Conservation (phyloP, 495 filamentous ascomycete genomes). For the Cenococcum geophilum region DNA sequence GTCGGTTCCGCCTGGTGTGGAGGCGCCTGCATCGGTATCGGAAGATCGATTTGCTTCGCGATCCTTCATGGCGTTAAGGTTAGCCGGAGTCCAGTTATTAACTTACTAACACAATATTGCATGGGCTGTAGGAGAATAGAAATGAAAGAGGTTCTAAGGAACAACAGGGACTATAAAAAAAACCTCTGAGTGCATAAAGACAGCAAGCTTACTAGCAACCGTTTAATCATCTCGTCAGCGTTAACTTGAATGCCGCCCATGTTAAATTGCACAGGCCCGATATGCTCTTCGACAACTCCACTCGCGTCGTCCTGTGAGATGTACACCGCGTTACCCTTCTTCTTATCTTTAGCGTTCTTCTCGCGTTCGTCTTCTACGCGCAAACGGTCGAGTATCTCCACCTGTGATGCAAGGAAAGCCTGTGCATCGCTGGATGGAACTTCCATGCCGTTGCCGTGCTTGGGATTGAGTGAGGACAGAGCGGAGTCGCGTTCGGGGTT, state of each 20-base stretch:
- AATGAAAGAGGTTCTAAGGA: neutral
- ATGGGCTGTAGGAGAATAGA: constrained; percentile 14
- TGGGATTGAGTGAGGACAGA: constrained; percentile 47
- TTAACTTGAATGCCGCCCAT: constrained; percentile 96
- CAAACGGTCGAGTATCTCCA: constrained; percentile 59
- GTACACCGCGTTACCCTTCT: constrained; percentile 32
- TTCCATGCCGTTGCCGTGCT: constrained; percentile 51
- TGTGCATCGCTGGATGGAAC: constrained; percentile 72
- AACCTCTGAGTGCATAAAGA: neutral
- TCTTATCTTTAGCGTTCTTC: constrained; percentile 47
- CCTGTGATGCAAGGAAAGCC: constrained; percentile 65
- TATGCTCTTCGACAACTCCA: constrained; percentile 50
- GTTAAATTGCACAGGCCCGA: constrained; percentile 94
- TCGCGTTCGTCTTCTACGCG: constrained; percentile 53
- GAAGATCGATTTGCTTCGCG: constrained; percentile 51
- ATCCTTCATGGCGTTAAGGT: constrained; percentile 42
- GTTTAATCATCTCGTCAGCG: constrained; percentile 88
- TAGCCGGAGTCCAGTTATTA: neutral
- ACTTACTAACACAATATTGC: neutral
- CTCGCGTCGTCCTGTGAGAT: constrained; percentile 19
- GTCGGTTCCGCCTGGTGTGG: constrained; percentile 40
- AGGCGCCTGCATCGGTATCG: constrained; percentile 30
- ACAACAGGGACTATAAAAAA: too few relatives aligned
- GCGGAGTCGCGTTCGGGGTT: constrained; percentile 58
- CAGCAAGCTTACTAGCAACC: constrained; percentile 59